Conservation (phyloP, 345 rosid genomes). For the Camelina hispida region DNA sequence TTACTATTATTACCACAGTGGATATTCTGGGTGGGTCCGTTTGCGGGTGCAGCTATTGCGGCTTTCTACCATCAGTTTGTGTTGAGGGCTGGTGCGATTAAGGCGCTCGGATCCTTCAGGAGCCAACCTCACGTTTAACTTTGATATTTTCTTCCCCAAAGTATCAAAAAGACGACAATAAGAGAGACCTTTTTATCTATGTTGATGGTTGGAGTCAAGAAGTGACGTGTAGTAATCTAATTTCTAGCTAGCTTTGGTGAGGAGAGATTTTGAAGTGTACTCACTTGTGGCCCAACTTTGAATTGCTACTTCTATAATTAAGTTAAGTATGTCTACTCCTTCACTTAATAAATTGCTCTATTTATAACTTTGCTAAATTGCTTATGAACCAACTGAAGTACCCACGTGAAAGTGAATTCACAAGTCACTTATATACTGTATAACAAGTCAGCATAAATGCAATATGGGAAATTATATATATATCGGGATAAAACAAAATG, state of each 20-base stretch:
- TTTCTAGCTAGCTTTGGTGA: constrained; percentile 42
- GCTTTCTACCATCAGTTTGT: constrained; percentile 68
- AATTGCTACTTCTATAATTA: constrained; percentile 25
- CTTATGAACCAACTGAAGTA: constrained; percentile 2
- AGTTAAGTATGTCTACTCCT: constrained; percentile 9
- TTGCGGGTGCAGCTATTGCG: constrained; percentile 70
- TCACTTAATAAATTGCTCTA: not conserved
- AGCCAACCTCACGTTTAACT: constrained; percentile 50
- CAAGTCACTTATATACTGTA: too few relatives aligned
- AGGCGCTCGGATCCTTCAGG: constrained; percentile 66
- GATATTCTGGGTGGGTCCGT: constrained; percentile 80
- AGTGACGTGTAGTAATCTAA: constrained; percentile 28
- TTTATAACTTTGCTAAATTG: constrained; percentile 6
- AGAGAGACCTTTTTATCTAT: not conserved
- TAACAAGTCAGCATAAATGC: too few relatives aligned
- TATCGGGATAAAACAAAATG: too few relatives aligned
- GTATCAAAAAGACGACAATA: constrained; percentile 29
- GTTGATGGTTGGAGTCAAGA: constrained; percentile 33
- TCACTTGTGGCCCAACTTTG: constrained; percentile 27
- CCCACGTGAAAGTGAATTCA: not conserved
- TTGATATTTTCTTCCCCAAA: constrained; percentile 12
- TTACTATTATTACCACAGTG: constrained; percentile 46
- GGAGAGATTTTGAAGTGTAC: constrained; percentile 19
- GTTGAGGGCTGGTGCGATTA: constrained; percentile 59
- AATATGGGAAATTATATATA: too few relatives aligned